Evolutionary conservation across 2,329 filamentous ascomycete species (phyloP).

Genomic region (Ophiostoma sp.): DNA sequence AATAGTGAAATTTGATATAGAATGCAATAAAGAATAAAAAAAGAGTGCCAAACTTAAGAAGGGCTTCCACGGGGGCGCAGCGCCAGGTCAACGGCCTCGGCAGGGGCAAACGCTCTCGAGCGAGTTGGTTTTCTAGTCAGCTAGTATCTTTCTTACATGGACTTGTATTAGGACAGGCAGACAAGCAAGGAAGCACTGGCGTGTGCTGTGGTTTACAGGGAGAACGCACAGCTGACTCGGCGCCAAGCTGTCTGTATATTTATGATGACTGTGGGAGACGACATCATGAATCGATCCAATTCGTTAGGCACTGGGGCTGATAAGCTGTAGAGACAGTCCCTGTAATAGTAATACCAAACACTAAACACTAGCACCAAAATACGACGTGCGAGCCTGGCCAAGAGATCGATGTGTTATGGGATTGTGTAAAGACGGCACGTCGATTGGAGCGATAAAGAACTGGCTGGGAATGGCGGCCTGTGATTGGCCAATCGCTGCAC

Average conservation of each 20-base stretch:
- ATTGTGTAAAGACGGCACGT: slow-evolving; percentile 12
- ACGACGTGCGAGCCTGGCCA: slow-evolving; percentile 1
- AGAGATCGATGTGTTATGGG: slow-evolving; percentile 12
- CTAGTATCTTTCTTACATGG: too few species aligned
- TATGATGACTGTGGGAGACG: slow-evolving; percentile 7
- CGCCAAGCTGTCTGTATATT: too few species aligned
- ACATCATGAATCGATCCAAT: slow-evolving; percentile 1
- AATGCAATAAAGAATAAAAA: background rate
- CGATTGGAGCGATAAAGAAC: slow-evolving; percentile 9
- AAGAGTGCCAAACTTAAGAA: background rate
- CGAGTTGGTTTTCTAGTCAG: too few species aligned
- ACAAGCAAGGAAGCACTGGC: too few species aligned
- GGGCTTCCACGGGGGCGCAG: background rate
- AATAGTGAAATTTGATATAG: background rate
- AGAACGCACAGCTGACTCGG: too few species aligned
- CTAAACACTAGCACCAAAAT: background rate
- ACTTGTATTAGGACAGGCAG: too few species aligned
- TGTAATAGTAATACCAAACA: slow-evolving; percentile 6
- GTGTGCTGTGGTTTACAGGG: too few species aligned
- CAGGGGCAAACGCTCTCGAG: background rate
- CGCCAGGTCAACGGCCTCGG: background rate
- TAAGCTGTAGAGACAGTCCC: background rate
- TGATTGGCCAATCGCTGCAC: slow-evolving; percentile 2
- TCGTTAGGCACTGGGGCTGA: background rate
- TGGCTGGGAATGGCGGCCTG: background rate